Evolutionary conservation across 164 flowering plant species (phyloP).

Genomic region (Platanus orientalis): DNA sequence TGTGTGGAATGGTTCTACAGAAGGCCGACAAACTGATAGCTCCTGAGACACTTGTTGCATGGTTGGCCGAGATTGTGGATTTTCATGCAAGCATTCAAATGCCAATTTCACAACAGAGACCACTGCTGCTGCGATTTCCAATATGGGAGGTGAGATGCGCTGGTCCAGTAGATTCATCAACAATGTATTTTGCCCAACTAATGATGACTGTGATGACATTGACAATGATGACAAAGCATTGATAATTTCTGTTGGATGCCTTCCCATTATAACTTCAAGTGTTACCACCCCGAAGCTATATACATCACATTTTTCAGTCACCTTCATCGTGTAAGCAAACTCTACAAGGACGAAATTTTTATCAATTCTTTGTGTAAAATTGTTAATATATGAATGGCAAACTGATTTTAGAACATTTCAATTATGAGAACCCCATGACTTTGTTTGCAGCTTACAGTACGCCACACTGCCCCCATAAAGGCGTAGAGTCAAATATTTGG

Average conservation of each 20-base stretch:
- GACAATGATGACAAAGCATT: background rate
- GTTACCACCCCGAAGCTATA: conserved; percentile 6
- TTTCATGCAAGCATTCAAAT: background rate
- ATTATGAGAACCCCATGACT: no score
- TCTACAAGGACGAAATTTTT: background rate
- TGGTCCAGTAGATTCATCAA: background rate
- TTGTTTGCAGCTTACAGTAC: no score
- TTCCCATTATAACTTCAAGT: conserved; percentile 6
- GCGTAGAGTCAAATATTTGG: no score
- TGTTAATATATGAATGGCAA: no score
- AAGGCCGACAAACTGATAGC: background rate
- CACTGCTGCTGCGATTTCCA: background rate
- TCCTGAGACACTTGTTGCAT: background rate
- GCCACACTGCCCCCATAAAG: no score
- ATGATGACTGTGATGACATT: background rate
- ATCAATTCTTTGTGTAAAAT: background rate
- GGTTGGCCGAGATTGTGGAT: background rate
- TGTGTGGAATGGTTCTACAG: background rate
- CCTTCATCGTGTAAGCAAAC: background rate
- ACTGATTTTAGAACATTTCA: no score
- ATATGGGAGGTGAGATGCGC: background rate
- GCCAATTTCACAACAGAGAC: background rate
- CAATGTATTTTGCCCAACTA: background rate
- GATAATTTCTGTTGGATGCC: conserved; percentile 2
- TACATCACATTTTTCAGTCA: conserved; percentile 3